Percentiles rank a stretch among this genome's conserved stretches.
These are phyloP conservation scores for Paxillus rubicundulus DNA, from an alignment of 768 basidiomycete species.

Conservation along the genomic window DNA sequence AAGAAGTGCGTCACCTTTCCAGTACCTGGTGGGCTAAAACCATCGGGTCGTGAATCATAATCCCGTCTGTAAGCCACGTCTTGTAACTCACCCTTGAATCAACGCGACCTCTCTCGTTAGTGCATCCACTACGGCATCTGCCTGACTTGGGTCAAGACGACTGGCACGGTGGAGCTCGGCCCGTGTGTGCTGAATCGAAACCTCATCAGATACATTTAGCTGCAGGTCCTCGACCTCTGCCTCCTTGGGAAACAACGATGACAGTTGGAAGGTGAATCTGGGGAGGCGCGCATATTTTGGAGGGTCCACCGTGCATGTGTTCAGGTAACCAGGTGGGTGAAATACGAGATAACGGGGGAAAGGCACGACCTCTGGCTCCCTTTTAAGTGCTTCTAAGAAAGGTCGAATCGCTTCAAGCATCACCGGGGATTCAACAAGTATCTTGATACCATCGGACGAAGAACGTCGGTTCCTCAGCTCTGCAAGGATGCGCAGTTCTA, in stretches of 20 bases:
- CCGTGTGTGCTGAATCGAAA: conserved; percentile 48
- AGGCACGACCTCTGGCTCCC: conserved; percentile 56
- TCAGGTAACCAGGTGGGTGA: conserved; percentile 35
- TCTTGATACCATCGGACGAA: conserved; percentile 19
- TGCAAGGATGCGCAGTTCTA: conserved; percentile 48
- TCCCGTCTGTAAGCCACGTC: background rate
- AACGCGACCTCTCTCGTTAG: conserved; percentile 59
- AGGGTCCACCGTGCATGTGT: conserved; percentile 38
- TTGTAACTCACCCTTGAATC: conserved; percentile 62
- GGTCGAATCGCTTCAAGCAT: conserved; percentile 69
- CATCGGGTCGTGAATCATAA: background rate
- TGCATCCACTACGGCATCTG: conserved; percentile 61
- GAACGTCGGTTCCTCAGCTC: conserved; percentile 32
- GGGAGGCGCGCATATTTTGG: conserved; percentile 56
- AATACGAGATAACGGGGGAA: conserved; percentile 54
- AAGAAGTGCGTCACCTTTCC: conserved; percentile 52
- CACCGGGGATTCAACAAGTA: conserved; percentile 60
- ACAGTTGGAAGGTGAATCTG: conserved; percentile 54
- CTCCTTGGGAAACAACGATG: conserved; percentile 47
- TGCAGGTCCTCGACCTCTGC: conserved; percentile 39
- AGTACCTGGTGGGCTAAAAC: conserved; percentile 67
- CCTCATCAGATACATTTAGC: conserved; percentile 40
- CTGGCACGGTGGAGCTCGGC: conserved; percentile 45
- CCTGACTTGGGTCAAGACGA: conserved; percentile 68
- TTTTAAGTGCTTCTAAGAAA: conserved; percentile 59